Evolutionary conservation across 176 grass and related monocot species (phyloP).

Genomic region (Hyparrhenia diplandra): DNA sequence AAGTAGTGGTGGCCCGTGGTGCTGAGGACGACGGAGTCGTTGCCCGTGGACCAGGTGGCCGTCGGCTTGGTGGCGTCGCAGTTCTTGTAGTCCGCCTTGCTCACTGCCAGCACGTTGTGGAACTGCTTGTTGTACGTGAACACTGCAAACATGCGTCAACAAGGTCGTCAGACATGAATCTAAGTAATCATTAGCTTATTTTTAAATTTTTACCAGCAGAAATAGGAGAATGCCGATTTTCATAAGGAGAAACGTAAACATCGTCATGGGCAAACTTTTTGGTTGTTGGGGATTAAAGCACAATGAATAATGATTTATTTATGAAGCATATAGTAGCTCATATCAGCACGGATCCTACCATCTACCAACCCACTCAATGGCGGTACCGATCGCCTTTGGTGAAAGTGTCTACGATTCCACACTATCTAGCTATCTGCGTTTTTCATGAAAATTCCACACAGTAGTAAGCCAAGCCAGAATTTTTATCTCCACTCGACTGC

Average conservation of each 20-base stretch:
- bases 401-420: not conserved
- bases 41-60: constrained; percentile 64
- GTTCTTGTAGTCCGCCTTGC: constrained; percentile 57
- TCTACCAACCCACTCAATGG: constrained; percentile 7
- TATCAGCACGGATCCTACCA: constrained; percentile 18
- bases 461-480: no score
- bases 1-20: constrained; percentile 72
- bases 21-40: constrained; percentile 71
- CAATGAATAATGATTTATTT: not conserved
- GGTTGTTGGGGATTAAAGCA: no score
- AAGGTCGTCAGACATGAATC: not conserved
- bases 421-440: not conserved
- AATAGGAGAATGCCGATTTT: no score
- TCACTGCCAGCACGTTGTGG: constrained; percentile 87
- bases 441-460: not conserved
- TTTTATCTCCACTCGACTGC: not conserved
- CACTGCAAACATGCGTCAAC: constrained; percentile 29
- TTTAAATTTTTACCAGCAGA: no score
- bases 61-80: constrained; percentile 50
- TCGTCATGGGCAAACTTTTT: no score
- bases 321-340: not conserved
- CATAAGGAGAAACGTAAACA: no score
- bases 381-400: not conserved
- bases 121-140: constrained; percentile 81
- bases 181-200: no score